Base-by-base conservation (phyloP, 2,329 filamentous ascomycete species). In the Teratosphaeria nubilosa region DNA sequence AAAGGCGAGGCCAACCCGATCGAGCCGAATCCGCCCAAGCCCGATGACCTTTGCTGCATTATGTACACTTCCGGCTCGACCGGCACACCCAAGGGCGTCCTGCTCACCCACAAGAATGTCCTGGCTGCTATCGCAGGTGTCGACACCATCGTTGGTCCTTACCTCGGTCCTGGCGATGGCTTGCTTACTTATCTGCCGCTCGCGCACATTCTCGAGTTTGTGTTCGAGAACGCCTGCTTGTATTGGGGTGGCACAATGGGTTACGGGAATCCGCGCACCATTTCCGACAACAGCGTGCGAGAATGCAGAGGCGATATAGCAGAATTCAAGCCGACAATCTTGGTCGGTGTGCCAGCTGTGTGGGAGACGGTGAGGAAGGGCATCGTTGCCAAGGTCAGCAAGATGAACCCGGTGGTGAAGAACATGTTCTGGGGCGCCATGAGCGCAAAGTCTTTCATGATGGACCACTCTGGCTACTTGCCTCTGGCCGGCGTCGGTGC, bases 321-420 rank as follows among this genome's bases (percentile, higher is more conserved):
- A 60, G 91, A 96, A 70, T 87, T 97, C 71, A 83, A 82, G 66
- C 94, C 94, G 0, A 95, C 91, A 1, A 82, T 96, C 70, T 82
- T 99, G 71, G 88, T 96, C 45, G 94, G 94, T 72, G 94, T 99
- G 2, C 94, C 94, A 1, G 91, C 95, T 59, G 87, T 99, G 32
- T 99, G 92, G 91, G 94, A 99, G 76, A 91, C 90, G 1, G 87
- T 99, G 68, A 92, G 91, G 79, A 99, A 99, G 80, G 94, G 94
- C 57, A 88, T 99, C 68, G 78, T 92, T 63, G 76, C 78, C 67
- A 90, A 91, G 74, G 86, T 97, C 60, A 86, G 88, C 70, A 77
- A 81, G 59, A 82, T 87, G 61, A 86, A 85, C 68, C 74, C 81
- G n/a, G 59, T 97, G 50, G 81, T 86, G 59, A 86, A 80, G 74